Percentiles rank a stretch among this genome's conserved stretches.
Conservation (phyloP, 2,329 filamentous ascomycete species). For the Neofusicoccum ribis region DNA sequence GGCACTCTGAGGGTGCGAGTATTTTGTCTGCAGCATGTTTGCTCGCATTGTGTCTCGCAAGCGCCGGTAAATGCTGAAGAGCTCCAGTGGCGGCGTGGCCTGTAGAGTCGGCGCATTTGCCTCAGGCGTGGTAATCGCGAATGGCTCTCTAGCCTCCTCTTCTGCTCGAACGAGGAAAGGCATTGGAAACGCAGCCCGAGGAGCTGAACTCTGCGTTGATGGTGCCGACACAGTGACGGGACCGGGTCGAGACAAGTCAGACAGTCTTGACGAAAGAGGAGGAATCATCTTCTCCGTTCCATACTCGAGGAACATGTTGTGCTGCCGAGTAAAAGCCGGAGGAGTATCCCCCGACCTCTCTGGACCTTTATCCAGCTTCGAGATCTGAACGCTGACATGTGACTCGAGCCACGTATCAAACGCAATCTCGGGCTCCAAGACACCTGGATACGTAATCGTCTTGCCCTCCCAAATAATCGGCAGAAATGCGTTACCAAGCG, state of each 20-base stretch:
- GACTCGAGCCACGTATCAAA: slow-evolving; percentile 71
- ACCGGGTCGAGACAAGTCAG: slow-evolving; percentile 33
- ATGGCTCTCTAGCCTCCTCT: slow-evolving; percentile 14
- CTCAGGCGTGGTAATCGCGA: neutral
- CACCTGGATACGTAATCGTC: slow-evolving; percentile 77
- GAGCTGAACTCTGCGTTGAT: neutral
- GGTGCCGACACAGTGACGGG: slow-evolving; percentile 2
- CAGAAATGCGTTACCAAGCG: slow-evolving; percentile 89
- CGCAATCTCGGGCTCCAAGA: slow-evolving; percentile 56
- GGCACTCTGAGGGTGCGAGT: slow-evolving; percentile 44
- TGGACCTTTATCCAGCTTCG: slow-evolving; percentile 51
- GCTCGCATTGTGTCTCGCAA: slow-evolving; percentile 56
- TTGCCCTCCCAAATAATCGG: slow-evolving; percentile 95
- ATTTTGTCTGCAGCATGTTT: slow-evolving; percentile 52
- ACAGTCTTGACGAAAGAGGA: slow-evolving; percentile 46
- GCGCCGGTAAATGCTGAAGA: slow-evolving; percentile 57
- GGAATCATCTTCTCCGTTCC: slow-evolving; percentile 52
- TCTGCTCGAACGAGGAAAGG: slow-evolving; percentile 3
- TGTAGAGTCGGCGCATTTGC: neutral
- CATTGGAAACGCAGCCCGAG: slow-evolving; percentile 1
- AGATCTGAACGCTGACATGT: slow-evolving; percentile 53
- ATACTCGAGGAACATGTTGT: slow-evolving; percentile 54
- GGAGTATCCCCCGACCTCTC: slow-evolving; percentile 29
- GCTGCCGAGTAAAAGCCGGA: slow-evolving; percentile 38
- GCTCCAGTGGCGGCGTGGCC: slow-evolving; percentile 41